Percentiles rank a stretch among this genome's conserved stretches.
Evolutionary conservation across 257 asterid species (phyloP).

Genomic region (Linderniella brevidens): DNA sequence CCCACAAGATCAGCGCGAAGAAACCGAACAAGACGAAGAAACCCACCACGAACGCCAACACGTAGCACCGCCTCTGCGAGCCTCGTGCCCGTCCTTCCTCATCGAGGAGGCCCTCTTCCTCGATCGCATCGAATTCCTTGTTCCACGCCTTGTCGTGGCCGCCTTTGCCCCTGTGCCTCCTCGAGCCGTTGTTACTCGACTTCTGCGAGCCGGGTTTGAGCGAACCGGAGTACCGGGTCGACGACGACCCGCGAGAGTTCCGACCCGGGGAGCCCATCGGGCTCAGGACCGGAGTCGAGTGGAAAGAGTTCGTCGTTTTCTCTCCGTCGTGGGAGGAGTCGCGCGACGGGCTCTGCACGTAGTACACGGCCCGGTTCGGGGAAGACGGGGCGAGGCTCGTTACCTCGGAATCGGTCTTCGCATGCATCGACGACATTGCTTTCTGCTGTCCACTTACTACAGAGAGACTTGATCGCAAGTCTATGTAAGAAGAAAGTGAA

Average conservation of each 20-base stretch:
- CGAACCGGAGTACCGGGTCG: constrained; percentile 79
- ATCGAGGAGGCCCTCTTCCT: constrained; percentile 78
- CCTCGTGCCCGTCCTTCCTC: constrained; percentile 36
- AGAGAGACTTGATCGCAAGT: too few species aligned
- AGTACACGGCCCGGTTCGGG: constrained; percentile 74
- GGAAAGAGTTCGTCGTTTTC: constrained; percentile 80
- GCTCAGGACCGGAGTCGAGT: constrained; percentile 72
- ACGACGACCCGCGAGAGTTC: constrained; percentile 86
- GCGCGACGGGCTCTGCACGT: constrained; percentile 88
- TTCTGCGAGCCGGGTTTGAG: constrained; percentile 76
- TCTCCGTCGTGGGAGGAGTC: constrained; percentile 87
- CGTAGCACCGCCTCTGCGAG: constrained; percentile 51
- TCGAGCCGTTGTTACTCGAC: constrained; percentile 22
- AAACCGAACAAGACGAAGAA: constrained; percentile 52
- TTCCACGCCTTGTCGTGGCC: constrained; percentile 16
- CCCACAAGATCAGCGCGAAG: constrained; percentile 80
- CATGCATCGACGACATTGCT: constrained; percentile 61
- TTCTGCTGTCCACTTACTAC: too few species aligned
- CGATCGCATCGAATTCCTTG: constrained; percentile 81
- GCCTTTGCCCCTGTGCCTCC: constrained; percentile 12
- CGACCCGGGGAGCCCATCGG: constrained; percentile 94
- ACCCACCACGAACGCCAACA: constrained; percentile 45
- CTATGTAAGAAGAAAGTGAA: too few species aligned
- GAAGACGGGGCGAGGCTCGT: constrained; percentile 80
- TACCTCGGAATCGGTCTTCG: constrained; percentile 79